Evolutionary conservation across 257 asterid species (phyloP).

Genomic region (Plantago elongata): DNA sequence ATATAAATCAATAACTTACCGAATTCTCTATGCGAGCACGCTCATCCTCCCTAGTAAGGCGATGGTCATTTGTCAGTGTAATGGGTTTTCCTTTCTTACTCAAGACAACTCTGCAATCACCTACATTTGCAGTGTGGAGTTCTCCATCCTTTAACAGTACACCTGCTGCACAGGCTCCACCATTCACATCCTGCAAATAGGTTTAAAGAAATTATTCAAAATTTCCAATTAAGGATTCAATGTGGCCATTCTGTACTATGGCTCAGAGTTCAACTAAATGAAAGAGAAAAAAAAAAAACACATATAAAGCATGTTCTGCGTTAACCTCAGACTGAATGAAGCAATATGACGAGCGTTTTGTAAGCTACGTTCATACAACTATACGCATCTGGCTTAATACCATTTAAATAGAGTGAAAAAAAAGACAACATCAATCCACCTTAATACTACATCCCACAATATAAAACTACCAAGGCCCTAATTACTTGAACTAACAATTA

Average conservation of each 20-base stretch:
- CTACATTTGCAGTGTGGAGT: conserved; percentile 38
- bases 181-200: conserved; percentile 29
- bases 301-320: no score
- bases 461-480: background rate
- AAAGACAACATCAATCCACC: background rate
- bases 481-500: background rate
- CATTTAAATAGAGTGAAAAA: background rate
- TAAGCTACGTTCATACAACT: background rate
- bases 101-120: conserved; percentile 45
- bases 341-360: background rate
- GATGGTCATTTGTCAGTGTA: conserved; percentile 41
- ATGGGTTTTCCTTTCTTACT: conserved; percentile 37
- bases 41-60: conserved; percentile 40
- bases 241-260: background rate
- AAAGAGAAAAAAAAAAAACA: no score
- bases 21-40: conserved; percentile 38
- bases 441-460: background rate
- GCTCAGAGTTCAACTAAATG: no score
- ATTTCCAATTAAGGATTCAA: background rate
- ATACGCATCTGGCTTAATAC: background rate
- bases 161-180: conserved; percentile 56
- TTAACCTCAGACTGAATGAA: no score
- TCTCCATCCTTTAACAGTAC: conserved; percentile 43
- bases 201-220: background rate
- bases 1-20: conserved; percentile 17